phyloP scores from a whole-genome alignment of 495 filamentous ascomycete genomes.

The Tuber magnatum region DNA sequence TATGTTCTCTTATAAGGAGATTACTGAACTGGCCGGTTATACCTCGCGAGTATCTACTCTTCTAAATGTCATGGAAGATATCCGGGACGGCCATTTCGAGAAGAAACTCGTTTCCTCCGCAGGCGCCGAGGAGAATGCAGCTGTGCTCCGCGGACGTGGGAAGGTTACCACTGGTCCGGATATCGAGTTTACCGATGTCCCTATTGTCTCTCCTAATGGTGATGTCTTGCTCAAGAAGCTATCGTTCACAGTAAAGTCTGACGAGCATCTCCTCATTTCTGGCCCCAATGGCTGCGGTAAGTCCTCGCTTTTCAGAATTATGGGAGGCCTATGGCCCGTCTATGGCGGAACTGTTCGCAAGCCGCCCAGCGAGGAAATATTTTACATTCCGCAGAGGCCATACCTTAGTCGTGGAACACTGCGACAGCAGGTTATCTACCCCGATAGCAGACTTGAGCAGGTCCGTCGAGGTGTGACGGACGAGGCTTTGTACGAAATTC shows the following conservation, averaged over 20 bases:
- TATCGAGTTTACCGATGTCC: conserved; percentile 83
- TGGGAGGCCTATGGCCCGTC: conserved; percentile 97
- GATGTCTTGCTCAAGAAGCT: conserved; percentile 78
- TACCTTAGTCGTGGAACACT: conserved; percentile 84
- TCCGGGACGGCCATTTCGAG: conserved; percentile 78
- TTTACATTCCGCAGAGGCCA: conserved; percentile 95
- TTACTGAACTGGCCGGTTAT: conserved; percentile 93
- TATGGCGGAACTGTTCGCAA: conserved; percentile 90
- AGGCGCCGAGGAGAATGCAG: conserved; percentile 65
- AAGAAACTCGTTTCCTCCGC: conserved; percentile 92
- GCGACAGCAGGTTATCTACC: conserved; percentile 93
- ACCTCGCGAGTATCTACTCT: conserved; percentile 84
- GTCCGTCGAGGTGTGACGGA: conserved; percentile 77
- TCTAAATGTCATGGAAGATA: conserved; percentile 89
- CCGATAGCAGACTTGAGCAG: conserved; percentile 81
- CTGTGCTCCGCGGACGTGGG: conserved; percentile 72
- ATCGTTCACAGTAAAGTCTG: conserved; percentile 75
- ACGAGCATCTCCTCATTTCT: conserved; percentile 87
- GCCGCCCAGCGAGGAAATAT: conserved; percentile 81
- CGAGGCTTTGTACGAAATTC: conserved; percentile 65
- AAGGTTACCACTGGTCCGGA: conserved; percentile 65
- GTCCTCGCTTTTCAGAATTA: conserved; percentile 87
- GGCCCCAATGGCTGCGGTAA: conserved; percentile 98
- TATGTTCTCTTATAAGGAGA: conserved; percentile 96
- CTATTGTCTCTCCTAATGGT: conserved; percentile 96